phyloP scores from a whole-genome alignment of 2,329 filamentous ascomycete species.

The Penicillium sp. region DNA sequence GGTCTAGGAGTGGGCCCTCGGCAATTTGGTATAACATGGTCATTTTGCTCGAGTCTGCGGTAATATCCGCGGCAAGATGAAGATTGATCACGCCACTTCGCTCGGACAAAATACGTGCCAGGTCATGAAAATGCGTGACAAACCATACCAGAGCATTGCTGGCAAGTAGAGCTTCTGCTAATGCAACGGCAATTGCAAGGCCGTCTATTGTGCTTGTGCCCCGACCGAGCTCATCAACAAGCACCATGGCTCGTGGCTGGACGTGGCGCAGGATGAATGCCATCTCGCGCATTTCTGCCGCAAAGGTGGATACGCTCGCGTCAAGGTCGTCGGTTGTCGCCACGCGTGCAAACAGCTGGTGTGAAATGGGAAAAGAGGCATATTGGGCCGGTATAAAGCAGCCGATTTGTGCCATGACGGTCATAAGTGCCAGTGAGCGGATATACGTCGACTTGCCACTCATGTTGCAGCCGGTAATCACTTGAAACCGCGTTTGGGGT shows the following conservation, averaged over 20 bases:
- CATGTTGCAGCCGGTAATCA: conserved; percentile 97
- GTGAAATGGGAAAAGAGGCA: conserved; percentile 72
- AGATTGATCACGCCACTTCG: conserved; percentile 75
- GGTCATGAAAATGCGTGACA: conserved; percentile 83
- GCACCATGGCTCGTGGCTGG: conserved; percentile 67
- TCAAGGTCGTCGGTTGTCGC: conserved; percentile 85
- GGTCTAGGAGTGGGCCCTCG: conserved; percentile 64
- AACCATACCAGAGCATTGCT: conserved; percentile 83
- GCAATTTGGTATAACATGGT: conserved; percentile 84
- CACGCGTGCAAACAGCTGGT: conserved; percentile 80
- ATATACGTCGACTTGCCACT: conserved; percentile 97
- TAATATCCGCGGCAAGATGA: conserved; percentile 69
- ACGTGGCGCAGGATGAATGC: conserved; percentile 87
- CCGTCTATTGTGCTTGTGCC: conserved; percentile 88
- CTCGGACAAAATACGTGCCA: conserved; percentile 70
- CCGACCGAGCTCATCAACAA: conserved; percentile 88
- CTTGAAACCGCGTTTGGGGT: conserved; percentile 76
- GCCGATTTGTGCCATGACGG: conserved; percentile 91
- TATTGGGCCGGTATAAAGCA: conserved; percentile 84
- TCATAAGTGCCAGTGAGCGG: conserved; percentile 72
- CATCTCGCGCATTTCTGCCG: conserved; percentile 92
- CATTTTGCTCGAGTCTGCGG: conserved; percentile 57
- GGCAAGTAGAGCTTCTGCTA: conserved; percentile 80
- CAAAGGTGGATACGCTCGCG: conserved; percentile 88
- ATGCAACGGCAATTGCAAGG: conserved; percentile 79